Conservation (phyloP, 2,329 filamentous ascomycete species). For the Hypoxylon sp. region DNA sequence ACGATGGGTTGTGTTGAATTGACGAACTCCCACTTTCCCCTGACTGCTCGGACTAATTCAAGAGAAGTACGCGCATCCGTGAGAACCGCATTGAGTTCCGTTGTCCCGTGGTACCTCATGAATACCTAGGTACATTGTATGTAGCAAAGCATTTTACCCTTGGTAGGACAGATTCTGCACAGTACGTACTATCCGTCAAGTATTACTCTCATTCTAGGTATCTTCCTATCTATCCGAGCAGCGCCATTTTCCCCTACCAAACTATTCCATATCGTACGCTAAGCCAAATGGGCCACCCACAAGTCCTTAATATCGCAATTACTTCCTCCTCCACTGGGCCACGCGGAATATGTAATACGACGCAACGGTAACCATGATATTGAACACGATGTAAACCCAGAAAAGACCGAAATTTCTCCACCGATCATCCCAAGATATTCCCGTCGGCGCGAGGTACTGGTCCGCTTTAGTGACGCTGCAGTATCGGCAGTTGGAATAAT, state of each 20-base stretch:
- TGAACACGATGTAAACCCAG: constrained; percentile 24
- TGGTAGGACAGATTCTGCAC: neutral
- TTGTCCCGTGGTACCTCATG: neutral
- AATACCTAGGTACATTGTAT: too few species aligned
- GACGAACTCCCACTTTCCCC: neutral
- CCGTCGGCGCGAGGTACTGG: constrained; percentile 8
- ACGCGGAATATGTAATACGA: constrained; percentile 19
- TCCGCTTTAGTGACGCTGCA: constrained; percentile 5
- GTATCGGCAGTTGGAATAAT: constrained; percentile 5
- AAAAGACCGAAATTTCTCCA: constrained; percentile 14
- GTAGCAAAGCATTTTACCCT: neutral
- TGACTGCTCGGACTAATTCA: neutral
- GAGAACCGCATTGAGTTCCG: neutral
- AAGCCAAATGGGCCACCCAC: neutral
- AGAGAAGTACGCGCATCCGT: neutral
- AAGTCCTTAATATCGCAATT: neutral
- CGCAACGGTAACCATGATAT: neutral
- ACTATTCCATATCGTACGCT: neutral
- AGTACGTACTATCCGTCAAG: neutral
- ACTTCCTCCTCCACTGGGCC: constrained; percentile 13
- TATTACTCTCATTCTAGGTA: neutral
- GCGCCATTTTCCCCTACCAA: neutral
- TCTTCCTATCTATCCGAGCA: too few species aligned
- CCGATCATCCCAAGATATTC: constrained; percentile 1
- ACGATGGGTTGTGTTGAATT: neutral